phyloP scores from a whole-genome alignment of 208 protist genomes.

The Wallacemonas sp. region DNA sequence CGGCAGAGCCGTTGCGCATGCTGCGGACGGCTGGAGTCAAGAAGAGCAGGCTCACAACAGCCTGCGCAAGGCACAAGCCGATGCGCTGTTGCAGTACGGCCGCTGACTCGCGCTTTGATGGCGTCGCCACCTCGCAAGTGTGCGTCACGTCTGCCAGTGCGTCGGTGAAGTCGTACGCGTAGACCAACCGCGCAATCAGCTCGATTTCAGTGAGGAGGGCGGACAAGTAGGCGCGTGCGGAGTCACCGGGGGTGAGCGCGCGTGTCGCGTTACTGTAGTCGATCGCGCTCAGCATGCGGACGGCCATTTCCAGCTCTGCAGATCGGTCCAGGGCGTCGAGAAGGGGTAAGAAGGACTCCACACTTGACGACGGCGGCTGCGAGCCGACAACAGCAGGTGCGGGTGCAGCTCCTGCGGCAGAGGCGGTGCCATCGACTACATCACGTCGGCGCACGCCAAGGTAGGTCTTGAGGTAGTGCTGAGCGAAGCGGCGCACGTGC shows the following conservation, averaged over 20 bases:
- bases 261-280: constrained; percentile 13
- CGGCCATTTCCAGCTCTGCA: neutral
- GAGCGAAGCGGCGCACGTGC: neutral
- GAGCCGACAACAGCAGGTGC: neutral
- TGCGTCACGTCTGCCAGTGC: neutral
- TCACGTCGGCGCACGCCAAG: constrained; percentile 2
- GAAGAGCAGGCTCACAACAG: constrained; percentile 27
- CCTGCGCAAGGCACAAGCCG: constrained; percentile 31
- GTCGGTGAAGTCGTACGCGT: constrained; percentile 5
- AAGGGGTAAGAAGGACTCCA: neutral
- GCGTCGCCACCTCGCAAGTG: neutral
- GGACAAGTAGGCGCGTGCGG: neutral
- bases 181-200: constrained; percentile 7
- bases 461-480: neutral
- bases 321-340: constrained; percentile 10
- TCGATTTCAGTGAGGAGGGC: constrained; percentile 4
- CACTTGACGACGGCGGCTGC: neutral
- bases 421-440: no score
- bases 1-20: neutral
- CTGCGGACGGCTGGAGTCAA: neutral
- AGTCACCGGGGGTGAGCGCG: neutral
- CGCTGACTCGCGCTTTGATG: constrained; percentile 7
- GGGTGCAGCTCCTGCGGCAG: no score
- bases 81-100: constrained; percentile 22
- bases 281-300: constrained; percentile 3